Evolutionary conservation across 2,329 filamentous ascomycete genomes (phyloP).

Genomic region (Scytalidium lignicola): DNA sequence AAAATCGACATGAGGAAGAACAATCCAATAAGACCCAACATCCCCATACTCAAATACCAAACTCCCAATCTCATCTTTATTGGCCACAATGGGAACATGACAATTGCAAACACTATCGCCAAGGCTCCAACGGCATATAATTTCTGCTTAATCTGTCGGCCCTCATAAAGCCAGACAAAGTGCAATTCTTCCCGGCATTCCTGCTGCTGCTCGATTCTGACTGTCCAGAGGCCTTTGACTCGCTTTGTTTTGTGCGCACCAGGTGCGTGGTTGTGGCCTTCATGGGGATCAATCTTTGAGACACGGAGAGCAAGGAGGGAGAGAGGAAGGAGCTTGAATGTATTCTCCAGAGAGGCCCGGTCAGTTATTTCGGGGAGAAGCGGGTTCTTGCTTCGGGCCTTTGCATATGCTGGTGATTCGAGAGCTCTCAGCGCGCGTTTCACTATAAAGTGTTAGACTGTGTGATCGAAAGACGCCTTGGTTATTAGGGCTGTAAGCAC

Average conservation of each 20-base stretch:
- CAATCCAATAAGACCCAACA: constrained; percentile 80
- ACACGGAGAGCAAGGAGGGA: constrained; percentile 92
- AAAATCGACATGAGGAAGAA: constrained; percentile 99
- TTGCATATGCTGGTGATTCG: constrained; percentile 82
- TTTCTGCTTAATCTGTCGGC: constrained; percentile 88
- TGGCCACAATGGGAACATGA: constrained; percentile 96
- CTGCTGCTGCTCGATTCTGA: constrained; percentile 93
- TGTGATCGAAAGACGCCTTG: not conserved
- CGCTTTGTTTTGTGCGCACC: constrained; percentile 73
- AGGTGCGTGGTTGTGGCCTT: constrained; percentile 63
- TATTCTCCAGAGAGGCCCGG: constrained; percentile 82
- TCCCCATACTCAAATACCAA: constrained; percentile 94
- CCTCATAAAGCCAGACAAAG: constrained; percentile 96
- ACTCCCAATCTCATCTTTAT: constrained; percentile 85
- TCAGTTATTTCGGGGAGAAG: constrained; percentile 84
- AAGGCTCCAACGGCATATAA: constrained; percentile 83
- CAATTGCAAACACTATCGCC: constrained; percentile 76
- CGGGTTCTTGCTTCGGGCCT: constrained; percentile 84
- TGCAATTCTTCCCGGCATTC: constrained; percentile 83
- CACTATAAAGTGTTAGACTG: constrained; percentile 49
- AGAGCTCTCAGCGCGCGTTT: constrained; percentile 92
- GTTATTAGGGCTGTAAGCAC: constrained; percentile 1
- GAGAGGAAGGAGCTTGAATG: constrained; percentile 90
- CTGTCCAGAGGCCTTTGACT: constrained; percentile 93
- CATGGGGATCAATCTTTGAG: constrained; percentile 71